These are phyloP conservation scores for Aspergillus coremiiformis DNA, from an alignment of 495 filamentous ascomycete species.

Conservation along the genomic window DNA sequence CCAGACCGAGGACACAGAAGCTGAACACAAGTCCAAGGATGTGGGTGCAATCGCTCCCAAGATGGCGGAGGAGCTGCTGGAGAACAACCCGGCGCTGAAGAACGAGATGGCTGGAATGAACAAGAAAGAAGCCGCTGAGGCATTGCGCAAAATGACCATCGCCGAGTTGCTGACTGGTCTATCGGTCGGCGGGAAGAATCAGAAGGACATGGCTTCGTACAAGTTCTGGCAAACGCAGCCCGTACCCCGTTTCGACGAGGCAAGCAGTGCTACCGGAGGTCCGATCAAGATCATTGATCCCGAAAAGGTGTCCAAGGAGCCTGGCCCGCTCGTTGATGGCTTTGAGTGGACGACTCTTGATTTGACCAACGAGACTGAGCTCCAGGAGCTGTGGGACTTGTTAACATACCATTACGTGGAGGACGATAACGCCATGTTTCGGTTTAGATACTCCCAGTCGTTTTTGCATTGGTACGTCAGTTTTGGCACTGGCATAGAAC, in stretches of 20 bases:
- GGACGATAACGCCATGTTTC: constrained; percentile 92
- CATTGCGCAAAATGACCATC: constrained; percentile 64
- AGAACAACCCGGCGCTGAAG: constrained; percentile 46
- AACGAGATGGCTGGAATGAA: constrained; percentile 39
- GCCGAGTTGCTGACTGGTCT: constrained; percentile 79
- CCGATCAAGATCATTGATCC: constrained; percentile 65
- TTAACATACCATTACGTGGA: constrained; percentile 92
- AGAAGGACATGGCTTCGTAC: constrained; percentile 92
- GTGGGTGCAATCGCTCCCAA: constrained; percentile 32
- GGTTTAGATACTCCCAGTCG: constrained; percentile 85
- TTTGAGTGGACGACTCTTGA: constrained; percentile 96
- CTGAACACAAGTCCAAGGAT: constrained; percentile 22
- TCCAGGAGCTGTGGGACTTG: constrained; percentile 81
- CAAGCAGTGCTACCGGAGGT: constrained; percentile 43
- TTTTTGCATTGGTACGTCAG: constrained; percentile 75
- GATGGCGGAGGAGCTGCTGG: constrained; percentile 38
- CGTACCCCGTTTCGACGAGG: constrained; percentile 71
- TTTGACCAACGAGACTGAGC: constrained; percentile 57
- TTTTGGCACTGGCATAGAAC: background rate
- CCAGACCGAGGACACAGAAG: constrained; percentile 13
- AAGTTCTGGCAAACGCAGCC: constrained; percentile 99
- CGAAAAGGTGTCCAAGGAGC: constrained; percentile 66
- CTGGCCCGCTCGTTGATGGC: constrained; percentile 54
- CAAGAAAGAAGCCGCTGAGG: constrained; percentile 47
- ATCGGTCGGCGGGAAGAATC: constrained; percentile 67